Evolutionary conservation across 441 rosid genomes (phyloP), one percentile per base, ranked within the genome.

Genomic region (Gossypium gossypioides): DNA sequence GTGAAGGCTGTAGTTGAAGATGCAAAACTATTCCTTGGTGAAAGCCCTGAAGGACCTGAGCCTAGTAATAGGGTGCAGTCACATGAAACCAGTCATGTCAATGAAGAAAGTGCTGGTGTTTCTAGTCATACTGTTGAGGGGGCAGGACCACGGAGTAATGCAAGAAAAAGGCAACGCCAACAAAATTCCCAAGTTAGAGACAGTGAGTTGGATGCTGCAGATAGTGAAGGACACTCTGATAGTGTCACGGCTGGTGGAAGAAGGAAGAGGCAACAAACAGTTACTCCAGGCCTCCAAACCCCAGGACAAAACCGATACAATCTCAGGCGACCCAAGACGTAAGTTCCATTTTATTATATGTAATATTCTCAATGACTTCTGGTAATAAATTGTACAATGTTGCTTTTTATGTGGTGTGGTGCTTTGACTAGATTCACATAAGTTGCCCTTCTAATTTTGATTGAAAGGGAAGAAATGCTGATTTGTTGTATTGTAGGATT

Each of bases 271-370:
- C 85, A 72, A 71, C 93, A 84, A 72, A 79, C 70, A 34, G 81
- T 74, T 51, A 76, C 83, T 74, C 77, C 82, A 4, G 83, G 70
- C 19, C 54, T 69, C 24, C 85, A 71, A 76, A 79, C 88, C 55
- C 88, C 89, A 7, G 90, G 83, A 12, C 86, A 84, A 80, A 88
- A 70, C 65, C 87, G 96, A 73, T 94, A 91, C 83, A 87, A 89
- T 83, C 96, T 94, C 67, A 84, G 97, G 77, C 85, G 87, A 27
- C 84, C 83, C 68, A 88, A 81, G 82, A 80, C 48, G 97, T 94
- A 87, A 88, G 92, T 74, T 71, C 50, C 63, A 40, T 54, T 48
- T 25, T 61, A 46, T 46, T 37, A 18, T 68, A 52, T 66, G 57
- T 64, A 34, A 34, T 71, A 34, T 24, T 50, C 50, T 18, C 16